Percentiles rank a stretch among this genome's conserved stretches.
Conservation (phyloP, 73 alveolate species). For the Effrenium voratum region DNA sequence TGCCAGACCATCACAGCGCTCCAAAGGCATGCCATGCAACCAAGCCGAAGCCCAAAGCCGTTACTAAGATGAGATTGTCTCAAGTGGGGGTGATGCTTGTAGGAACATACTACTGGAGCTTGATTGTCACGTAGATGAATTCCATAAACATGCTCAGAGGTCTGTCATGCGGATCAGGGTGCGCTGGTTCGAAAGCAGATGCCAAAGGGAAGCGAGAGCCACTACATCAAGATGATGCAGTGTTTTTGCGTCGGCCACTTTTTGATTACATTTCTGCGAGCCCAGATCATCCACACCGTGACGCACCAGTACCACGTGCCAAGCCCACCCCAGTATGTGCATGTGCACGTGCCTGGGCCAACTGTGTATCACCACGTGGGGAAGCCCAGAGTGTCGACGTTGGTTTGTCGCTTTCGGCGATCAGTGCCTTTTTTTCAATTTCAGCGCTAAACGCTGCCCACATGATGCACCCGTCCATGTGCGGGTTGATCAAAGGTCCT, state of each 20-base stretch:
- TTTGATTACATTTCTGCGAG: not conserved
- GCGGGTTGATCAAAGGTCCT: too few species aligned
- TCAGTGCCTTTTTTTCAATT: not conserved
- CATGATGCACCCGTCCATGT: too few species aligned
- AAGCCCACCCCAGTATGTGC: constrained; percentile 60
- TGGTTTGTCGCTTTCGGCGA: not conserved
- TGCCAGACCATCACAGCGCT: too few species aligned
- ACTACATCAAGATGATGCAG: not conserved
- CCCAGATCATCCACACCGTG: constrained; percentile 24
- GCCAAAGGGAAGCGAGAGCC: not conserved
- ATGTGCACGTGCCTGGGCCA: constrained; percentile 49
- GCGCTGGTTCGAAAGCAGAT: not conserved
- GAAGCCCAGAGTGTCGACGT: not conserved
- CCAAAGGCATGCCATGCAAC: too few species aligned
- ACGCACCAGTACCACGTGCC: constrained; percentile 57
- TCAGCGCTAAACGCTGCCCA: not conserved
- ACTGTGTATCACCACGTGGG: constrained; percentile 9
- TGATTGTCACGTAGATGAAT: not conserved
- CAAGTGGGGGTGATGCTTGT: not conserved
- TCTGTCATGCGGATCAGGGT: not conserved
- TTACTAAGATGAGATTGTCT: too few species aligned
- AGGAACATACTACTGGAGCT: not conserved
- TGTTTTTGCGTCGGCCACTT: not conserved
- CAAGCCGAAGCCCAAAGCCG: too few species aligned
- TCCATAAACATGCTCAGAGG: not conserved